Evolutionary conservation across 306 rosid species (phyloP).

Genomic region (Potentilla sterilis): DNA sequence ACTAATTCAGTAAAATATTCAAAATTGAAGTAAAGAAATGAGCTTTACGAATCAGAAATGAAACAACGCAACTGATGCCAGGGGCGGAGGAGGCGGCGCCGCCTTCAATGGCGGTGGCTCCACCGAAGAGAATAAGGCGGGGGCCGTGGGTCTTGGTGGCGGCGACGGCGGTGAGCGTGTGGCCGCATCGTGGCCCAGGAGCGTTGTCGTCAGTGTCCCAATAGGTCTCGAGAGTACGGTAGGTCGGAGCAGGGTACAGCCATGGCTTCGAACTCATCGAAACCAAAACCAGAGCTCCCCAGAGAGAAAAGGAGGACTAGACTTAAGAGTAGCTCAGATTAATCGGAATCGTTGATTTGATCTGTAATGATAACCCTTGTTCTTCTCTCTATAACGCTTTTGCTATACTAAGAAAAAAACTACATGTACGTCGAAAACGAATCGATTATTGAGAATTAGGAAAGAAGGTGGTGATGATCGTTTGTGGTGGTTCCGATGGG

Average conservation of each 20-base stretch:
- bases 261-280: slow-evolving; percentile 86
- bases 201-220: slow-evolving; percentile 95
- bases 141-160: slow-evolving; percentile 83
- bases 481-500: no score
- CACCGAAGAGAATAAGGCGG: slow-evolving; percentile 87
- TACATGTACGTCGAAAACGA: no score
- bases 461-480: no score
- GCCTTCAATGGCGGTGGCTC: slow-evolving; percentile 98
- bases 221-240: slow-evolving; percentile 51
- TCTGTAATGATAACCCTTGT: background rate
- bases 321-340: background rate
- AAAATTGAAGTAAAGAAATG: background rate
- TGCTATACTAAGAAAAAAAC: no score
- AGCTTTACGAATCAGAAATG: background rate
- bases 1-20: slow-evolving; percentile 2
- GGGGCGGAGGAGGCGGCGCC: slow-evolving; percentile 76
- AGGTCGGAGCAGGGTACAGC: slow-evolving; percentile 86
- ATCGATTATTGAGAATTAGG: background rate
- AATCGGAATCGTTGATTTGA: background rate
- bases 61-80: slow-evolving; percentile 62
- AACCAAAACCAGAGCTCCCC: background rate
- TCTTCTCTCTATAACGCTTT: no score
- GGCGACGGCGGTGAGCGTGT: slow-evolving; percentile 89
- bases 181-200: slow-evolving; percentile 92
- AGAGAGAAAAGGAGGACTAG: no score